phyloP scores from a whole-genome alignment of 106 monocot genomes.

The Cymbidium sinense region DNA sequence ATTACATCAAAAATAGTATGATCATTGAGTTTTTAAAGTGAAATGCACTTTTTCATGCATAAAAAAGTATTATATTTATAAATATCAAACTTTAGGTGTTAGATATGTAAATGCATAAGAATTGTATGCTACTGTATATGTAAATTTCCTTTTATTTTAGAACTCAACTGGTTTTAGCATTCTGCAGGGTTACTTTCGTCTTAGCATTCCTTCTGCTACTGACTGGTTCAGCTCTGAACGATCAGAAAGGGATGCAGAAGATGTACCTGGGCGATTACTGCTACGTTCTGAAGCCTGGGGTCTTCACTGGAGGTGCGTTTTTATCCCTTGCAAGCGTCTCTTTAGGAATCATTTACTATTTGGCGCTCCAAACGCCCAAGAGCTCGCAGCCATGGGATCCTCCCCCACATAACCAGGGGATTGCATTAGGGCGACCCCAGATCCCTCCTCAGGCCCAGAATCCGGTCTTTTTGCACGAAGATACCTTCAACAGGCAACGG shows the following conservation, averaged over 20 bases:
- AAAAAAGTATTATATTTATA: no score
- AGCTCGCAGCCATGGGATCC: conserved; percentile 19
- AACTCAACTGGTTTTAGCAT: neutral
- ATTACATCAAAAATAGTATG: no score
- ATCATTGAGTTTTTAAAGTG: no score
- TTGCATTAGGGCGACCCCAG: conserved; percentile 59
- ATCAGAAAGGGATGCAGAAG: conserved; percentile 20
- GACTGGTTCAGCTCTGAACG: conserved; percentile 47
- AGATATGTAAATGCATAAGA: no score
- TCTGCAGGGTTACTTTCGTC: conserved; percentile 52
- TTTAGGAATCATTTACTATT: conserved; percentile 42
- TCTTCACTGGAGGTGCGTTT: conserved; percentile 42
- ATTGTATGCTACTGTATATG: no score
- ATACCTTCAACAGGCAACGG: conserved; percentile 39
- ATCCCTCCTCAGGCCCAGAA: conserved; percentile 49
- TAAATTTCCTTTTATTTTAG: no score
- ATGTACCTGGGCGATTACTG: conserved; percentile 36
- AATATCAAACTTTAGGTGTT: no score
- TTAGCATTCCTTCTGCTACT: conserved; percentile 50
- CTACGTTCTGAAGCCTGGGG: conserved; percentile 53
- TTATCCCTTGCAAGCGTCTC: conserved; percentile 34
- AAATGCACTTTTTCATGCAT: no score
- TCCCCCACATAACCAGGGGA: conserved; percentile 52
- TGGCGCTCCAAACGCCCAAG: conserved; percentile 21
- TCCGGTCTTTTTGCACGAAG: conserved; percentile 48